Percentiles rank a stretch among this genome's conserved stretches.
Conservation (phyloP, 2,329 filamentous ascomycete genomes). For the Fusarium napiforme region DNA sequence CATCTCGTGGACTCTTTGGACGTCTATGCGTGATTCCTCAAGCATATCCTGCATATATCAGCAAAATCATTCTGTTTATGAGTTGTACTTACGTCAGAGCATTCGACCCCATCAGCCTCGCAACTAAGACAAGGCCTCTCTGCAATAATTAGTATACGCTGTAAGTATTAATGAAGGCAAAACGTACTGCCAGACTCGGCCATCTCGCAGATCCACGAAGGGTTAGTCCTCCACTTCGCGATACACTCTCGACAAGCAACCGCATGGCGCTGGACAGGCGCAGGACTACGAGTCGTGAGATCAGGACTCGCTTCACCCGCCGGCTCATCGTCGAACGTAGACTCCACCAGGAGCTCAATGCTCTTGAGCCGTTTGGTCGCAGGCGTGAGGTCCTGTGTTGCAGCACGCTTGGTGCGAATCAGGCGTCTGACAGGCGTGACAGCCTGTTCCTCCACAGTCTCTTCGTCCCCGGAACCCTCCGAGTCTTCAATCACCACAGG, state of each 20-base stretch:
- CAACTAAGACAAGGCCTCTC: neutral
- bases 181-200: neutral
- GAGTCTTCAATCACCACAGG: neutral
- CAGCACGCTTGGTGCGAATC: neutral
- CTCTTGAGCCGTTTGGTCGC: neutral
- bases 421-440: neutral
- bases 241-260: neutral
- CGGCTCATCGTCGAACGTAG: rapidly evolving
- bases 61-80: neutral
- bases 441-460: neutral
- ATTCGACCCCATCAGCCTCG: neutral
- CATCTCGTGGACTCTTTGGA: neutral
- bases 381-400: neutral
- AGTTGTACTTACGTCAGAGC: neutral
- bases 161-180: too few relatives aligned
- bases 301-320: neutral
- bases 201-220: neutral
- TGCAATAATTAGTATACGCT: neutral
- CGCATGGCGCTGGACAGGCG: neutral
- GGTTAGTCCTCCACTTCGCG: neutral
- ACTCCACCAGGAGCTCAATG: neutral
- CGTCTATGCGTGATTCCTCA: neutral
- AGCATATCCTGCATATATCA: neutral
- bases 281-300: neutral
- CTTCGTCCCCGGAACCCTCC: neutral